Evolutionary conservation across 1,284 basidiomycete species (phyloP).

Genomic region (Ganoderma lucidum): DNA sequence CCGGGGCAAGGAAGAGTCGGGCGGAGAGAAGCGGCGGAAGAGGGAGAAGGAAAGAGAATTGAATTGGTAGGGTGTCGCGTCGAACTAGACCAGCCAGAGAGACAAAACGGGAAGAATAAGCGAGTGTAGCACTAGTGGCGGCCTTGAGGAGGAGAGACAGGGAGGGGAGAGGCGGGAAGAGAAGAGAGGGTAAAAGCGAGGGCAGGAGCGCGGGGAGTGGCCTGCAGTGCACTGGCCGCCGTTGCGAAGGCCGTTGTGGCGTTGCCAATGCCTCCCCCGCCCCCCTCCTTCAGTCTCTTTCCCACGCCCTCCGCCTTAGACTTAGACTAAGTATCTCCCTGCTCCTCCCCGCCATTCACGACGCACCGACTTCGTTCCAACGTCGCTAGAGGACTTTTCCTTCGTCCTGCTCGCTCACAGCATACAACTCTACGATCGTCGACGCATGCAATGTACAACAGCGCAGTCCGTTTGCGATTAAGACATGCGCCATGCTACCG

Average conservation of each 20-base stretch:
- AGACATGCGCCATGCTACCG: no score
- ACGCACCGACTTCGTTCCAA: no score
- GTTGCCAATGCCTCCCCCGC: neutral
- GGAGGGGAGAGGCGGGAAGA: slow-evolving; percentile 15
- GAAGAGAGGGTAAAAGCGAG: slow-evolving; percentile 3
- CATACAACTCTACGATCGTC: no score
- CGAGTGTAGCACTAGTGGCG: neutral
- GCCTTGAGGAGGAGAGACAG: slow-evolving; percentile 8
- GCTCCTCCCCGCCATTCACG: no score
- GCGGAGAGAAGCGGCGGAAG: neutral
- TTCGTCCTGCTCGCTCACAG: no score
- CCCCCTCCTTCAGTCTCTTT: neutral
- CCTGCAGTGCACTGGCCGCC: neutral
- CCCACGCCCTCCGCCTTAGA: neutral
- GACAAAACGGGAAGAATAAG: neutral
- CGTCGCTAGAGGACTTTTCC: no score
- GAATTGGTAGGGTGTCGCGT: slow-evolving; percentile 21
- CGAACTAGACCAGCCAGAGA: slow-evolving; percentile 25
- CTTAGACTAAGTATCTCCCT: no score
- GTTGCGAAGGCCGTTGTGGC: neutral
- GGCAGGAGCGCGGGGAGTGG: neutral
- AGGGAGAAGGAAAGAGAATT: neutral
- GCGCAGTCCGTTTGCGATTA: no score
- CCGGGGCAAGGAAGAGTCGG: neutral
- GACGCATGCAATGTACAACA: no score